Conservation (phyloP, 2,329 filamentous ascomycete genomes). For the Clonostachys solani region DNA sequence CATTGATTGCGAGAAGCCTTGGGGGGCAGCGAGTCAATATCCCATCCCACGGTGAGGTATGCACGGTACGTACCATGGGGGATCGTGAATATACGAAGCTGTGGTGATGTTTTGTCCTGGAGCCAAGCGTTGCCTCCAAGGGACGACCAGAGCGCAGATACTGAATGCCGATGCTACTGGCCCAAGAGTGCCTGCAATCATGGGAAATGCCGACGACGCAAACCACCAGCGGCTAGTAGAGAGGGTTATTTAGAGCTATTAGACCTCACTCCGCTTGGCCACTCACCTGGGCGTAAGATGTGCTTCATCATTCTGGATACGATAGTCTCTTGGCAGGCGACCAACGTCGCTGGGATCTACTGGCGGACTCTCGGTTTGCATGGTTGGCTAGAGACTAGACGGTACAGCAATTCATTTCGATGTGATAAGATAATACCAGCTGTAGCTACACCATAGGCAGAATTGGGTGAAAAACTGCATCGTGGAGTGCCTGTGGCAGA, state of each 20-base stretch:
- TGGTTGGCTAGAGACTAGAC: no score
- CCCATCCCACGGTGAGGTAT: neutral
- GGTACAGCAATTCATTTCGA: no score
- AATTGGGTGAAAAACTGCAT: no score
- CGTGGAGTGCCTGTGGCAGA: no score
- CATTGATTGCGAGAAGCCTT: constrained; percentile 72
- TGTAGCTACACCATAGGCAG: no score
- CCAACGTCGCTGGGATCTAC: no score
- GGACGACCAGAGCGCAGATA: constrained; percentile 75
- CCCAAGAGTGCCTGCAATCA: constrained; percentile 79
- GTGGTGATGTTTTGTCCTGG: constrained; percentile 40
- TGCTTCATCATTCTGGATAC: constrained; percentile 29
- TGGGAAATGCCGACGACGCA: constrained; percentile 62
- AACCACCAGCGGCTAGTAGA: constrained; percentile 56
- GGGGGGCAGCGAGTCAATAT: neutral
- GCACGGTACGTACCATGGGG: constrained; percentile 53
- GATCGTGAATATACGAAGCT: constrained; percentile 58
- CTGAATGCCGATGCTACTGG: constrained; percentile 86
- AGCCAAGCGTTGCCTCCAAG: constrained; percentile 63
- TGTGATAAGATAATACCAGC: no score
- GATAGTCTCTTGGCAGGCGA: constrained; percentile 8
- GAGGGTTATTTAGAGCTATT: no score
- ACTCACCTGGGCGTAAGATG: constrained; percentile 41
- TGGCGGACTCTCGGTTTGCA: no score
- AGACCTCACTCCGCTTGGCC: no score